phyloP scores from a whole-genome alignment of 1,284 basidiomycete species.

The Rugosomyces carneus region DNA sequence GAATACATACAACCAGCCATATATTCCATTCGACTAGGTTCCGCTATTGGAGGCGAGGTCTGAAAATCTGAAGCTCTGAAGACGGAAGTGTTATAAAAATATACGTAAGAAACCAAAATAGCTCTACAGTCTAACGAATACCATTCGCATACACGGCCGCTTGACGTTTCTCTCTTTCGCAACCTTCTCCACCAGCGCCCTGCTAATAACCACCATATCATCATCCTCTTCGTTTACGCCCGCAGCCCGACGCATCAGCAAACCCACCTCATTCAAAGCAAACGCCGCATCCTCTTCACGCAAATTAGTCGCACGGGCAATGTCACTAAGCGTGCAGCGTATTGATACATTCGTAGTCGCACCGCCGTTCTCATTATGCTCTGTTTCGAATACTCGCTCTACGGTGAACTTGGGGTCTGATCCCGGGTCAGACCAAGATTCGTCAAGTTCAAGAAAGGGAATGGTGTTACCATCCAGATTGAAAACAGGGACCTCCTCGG shows the following conservation, averaged over 20 bases:
- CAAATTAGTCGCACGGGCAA: slow-evolving; percentile 78
- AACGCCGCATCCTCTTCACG: slow-evolving; percentile 84
- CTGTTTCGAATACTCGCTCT: slow-evolving; percentile 51
- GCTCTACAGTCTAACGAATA: slow-evolving; percentile 41
- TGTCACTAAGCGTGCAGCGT: slow-evolving; percentile 60
- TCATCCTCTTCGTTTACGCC: slow-evolving; percentile 17
- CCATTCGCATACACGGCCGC: slow-evolving; percentile 51
- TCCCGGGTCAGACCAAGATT: not conserved
- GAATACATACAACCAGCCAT: no score
- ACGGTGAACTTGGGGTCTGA: slow-evolving; percentile 34
- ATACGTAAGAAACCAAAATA: no score
- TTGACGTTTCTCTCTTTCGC: slow-evolving; percentile 60
- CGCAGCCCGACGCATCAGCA: slow-evolving; percentile 45
- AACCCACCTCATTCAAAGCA: slow-evolving; percentile 81
- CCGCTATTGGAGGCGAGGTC: no score
- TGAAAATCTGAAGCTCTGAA: no score
- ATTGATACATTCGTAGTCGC: slow-evolving; percentile 61
- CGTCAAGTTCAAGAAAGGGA: not conserved
- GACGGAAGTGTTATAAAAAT: no score
- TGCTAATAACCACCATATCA: slow-evolving; percentile 52
- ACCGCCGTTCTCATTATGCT: slow-evolving; percentile 54
- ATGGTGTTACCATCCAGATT: slow-evolving; percentile 28
- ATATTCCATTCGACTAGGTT: no score
- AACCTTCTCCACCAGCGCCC: slow-evolving; percentile 68
- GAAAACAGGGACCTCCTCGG: slow-evolving; percentile 16